Evolutionary conservation across 2,329 filamentous ascomycete species (phyloP).

Genomic region (Aspergillus phoenicis): DNA sequence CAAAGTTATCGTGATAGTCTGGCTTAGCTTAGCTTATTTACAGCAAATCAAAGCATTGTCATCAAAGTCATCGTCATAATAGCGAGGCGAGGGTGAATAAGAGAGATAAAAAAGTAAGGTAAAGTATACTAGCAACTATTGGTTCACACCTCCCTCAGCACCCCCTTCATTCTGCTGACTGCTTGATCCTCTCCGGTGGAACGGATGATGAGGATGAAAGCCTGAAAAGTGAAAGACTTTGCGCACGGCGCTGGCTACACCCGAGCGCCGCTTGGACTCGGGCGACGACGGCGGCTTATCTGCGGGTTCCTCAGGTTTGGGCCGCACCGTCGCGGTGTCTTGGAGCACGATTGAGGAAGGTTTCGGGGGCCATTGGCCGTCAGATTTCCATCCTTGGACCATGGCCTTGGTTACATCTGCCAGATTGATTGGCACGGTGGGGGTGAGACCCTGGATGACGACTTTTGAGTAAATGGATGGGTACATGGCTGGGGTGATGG

Average conservation of each 20-base stretch:
- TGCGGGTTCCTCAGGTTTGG: not conserved
- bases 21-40: no score
- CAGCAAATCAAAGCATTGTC: no score
- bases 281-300: constrained; percentile 23
- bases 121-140: no score
- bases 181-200: constrained; percentile 41
- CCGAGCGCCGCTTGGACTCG: constrained; percentile 32
- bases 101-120: no score
- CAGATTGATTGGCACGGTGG: constrained; percentile 85
- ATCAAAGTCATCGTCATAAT: not conserved
- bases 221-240: constrained; percentile 44
- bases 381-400: constrained; percentile 88
- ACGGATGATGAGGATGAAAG: constrained; percentile 35
- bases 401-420: constrained; percentile 76
- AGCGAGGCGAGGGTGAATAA: not conserved
- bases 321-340: constrained; percentile 29
- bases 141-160: not conserved
- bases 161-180: constrained; percentile 22
- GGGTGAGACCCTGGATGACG: constrained; percentile 75
- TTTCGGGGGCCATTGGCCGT: constrained; percentile 88
- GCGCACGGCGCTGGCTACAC: constrained; percentile 44
- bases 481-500: constrained; percentile 74
- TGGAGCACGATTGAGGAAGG: constrained; percentile 38
- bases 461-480: constrained; percentile 87
- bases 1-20: no score